Percentiles rank a stretch among this genome's conserved stretches.
phyloP scores from a whole-genome alignment of 805 yeast species.

The Saccharomyces mikatae region DNA sequence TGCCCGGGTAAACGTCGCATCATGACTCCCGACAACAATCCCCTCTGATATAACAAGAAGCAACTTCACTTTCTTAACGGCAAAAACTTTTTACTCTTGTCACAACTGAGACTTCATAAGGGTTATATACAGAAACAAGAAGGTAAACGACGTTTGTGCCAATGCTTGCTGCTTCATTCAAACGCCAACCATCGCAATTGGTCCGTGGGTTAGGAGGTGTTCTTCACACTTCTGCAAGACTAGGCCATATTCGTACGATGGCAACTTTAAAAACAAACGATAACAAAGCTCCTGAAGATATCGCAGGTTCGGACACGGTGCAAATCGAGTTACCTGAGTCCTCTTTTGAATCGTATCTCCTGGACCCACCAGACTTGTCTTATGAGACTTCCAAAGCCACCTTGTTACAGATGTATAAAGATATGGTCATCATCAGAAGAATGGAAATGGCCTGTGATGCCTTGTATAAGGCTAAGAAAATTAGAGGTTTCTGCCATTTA shows the following conservation, averaged over 20 bases:
- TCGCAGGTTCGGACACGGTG: constrained; percentile 26
- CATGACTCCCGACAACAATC: background rate
- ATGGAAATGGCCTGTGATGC: constrained; percentile 99
- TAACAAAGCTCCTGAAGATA: background rate
- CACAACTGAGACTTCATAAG: background rate
- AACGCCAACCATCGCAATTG: constrained; percentile 1
- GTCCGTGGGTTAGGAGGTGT: background rate
- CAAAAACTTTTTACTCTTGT: background rate
- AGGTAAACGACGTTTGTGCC: background rate
- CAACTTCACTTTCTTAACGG: background rate
- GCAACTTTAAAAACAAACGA: background rate
- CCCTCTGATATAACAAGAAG: background rate
- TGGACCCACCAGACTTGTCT: constrained; percentile 62
- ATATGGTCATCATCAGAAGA: constrained; percentile 88
- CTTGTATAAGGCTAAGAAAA: constrained; percentile 93
- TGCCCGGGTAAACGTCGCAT: background rate
- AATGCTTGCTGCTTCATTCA: constrained; percentile 4
- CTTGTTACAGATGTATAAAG: constrained; percentile 88
- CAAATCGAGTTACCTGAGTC: constrained; percentile 63
- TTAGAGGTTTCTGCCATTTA: constrained; percentile 98
- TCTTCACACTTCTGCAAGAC: background rate
- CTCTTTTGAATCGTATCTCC: constrained; percentile 78
- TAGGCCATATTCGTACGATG: background rate
- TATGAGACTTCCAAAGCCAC: constrained; percentile 75
- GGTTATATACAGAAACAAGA: background rate